Evolutionary conservation across 768 basidiomycete genomes (phyloP), one percentile per base, ranked within the genome.

Genomic region (Trametes cingulata): DNA sequence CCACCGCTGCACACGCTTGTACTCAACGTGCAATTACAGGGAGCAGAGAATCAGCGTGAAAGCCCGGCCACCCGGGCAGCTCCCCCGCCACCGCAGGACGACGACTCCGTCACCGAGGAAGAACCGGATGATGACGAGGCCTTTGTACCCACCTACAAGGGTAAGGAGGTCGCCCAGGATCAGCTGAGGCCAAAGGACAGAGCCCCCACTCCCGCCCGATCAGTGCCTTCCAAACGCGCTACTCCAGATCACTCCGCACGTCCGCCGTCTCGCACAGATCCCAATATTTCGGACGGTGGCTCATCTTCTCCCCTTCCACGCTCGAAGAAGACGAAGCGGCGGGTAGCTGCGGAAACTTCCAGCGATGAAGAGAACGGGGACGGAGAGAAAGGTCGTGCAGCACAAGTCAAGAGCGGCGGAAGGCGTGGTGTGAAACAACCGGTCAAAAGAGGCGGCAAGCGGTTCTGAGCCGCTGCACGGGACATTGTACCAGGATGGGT

Each of bases 391-490:
- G 77, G 71, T 51, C 73, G 73, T 33, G 71, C 77, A 22, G 72
- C 78, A 48, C 76, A 74, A 65, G 71, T 77, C 53, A 82, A 74
- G 77, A 43, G 63, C 68, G 48, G 68, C 71, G 42, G 72, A 49
- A 77, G 78, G 61, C 77, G 85, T 54, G 85, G 85, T 40, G 78
- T 85, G 43, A 82, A 84, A 66, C 90, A 92, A 65, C 90, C 90
- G 5, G 77, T 91, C 62, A 91, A 86, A 73, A 82, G 90, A 64
- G 87, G 87, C 36, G 88, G 85, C 29, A 88, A 84, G 71, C 82
- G 86, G 62, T 92, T 90, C 77, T 90, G 78, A 79, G 61, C 29
- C 19, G 36, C 29, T 41, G 19, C 27, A 56, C 48, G 56, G 48
- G 42, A 33, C 46, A 35, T 25, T 50, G 10, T 46, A 36, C 17